These are phyloP conservation scores for Monilinia polystroma DNA, from an alignment of 2,329 filamentous ascomycete species.

Conservation along the genomic window DNA sequence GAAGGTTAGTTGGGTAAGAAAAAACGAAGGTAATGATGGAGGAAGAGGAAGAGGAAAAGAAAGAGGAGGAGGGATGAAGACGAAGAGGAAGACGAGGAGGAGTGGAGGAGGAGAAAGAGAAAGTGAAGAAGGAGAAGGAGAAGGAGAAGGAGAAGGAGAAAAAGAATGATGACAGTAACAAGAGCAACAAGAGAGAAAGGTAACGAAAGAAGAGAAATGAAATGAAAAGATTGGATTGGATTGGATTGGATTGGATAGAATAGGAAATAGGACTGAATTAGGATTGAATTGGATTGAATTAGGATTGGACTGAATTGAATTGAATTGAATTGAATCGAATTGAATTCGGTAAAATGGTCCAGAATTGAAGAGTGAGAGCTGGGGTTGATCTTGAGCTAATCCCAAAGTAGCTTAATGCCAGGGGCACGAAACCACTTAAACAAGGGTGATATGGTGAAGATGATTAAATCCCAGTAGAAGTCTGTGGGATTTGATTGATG, in stretches of 20 bases:
- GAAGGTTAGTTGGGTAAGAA: conserved; percentile 25
- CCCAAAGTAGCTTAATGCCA: conserved; percentile 16
- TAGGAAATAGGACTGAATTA: too few species aligned
- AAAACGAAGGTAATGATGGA: conserved; percentile 23
- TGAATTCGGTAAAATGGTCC: conserved; percentile 7
- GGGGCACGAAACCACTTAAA: conserved; percentile 10
- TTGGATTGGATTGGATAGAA: too few species aligned
- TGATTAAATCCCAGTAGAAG: too few species aligned
- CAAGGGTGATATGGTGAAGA: neutral
- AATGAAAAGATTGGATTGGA: too few species aligned
- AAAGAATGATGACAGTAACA: neutral
- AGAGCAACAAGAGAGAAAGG: too few species aligned
- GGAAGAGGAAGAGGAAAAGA: neutral
- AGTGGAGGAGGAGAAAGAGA: neutral
- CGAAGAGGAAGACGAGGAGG: too few species aligned
- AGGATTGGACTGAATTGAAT: too few species aligned
- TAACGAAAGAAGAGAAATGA: too few species aligned
- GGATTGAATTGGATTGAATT: too few species aligned
- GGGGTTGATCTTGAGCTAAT: neutral
- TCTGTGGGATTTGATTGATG: too few species aligned
- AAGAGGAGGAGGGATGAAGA: neutral
- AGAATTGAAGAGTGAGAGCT: neutral
- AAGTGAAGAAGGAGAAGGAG: neutral
- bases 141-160: neutral
- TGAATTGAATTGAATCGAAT: neutral